Base-by-base conservation (phyloP, 2,329 filamentous ascomycete species). In the Diaporthe destruens region DNA sequence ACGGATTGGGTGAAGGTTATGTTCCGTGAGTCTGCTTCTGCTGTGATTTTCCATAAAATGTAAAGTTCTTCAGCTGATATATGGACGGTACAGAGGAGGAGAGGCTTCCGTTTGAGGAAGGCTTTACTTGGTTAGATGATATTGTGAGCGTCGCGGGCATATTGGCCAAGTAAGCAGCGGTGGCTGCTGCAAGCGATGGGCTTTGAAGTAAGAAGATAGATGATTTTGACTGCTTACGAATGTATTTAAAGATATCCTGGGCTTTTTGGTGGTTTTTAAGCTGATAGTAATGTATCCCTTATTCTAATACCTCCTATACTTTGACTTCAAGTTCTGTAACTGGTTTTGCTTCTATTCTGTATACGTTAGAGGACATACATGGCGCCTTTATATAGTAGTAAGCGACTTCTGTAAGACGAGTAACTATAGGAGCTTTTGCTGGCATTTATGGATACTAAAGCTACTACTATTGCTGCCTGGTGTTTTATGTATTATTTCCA, bases 1-100 rank as follows among this genome's bases (percentile, higher is more conserved):
- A 74, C 72, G 23, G 72, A 76, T n/a, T 77, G 76, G 76, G 74
- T 77, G 0, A 59, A 72, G 53, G 70, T 72, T 4, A 55, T 77
- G 68, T 77, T 77, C 56, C 67, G 75, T 76, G 51, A 49, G 75
- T 75, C 66, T 49, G 12, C 18, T 14, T 18, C 32, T 36, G 11
- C 4, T 18, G 18, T 8, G 9, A 7, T 39, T 18, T 3, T 44
- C 16, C 18, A 61, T 23, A 32, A 18, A 18, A 14, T 51, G 6
- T 20, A 20, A 25, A 14, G 18, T 3, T 16, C 29, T 49, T 39
- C 6, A 44, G 23, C 61, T 65, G 29, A 65, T 29, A 18, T 39
- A 12, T 12, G 7, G 4, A 25, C 12, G 14, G 23, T 11, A 25
- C 20, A 65, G 61, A 65, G 44, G 29, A 65, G 16, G 61, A 65